Evolutionary conservation across 106 monocot species (phyloP), one percentile per base, ranked within the genome.

Genomic region (Triglochin maritima): DNA sequence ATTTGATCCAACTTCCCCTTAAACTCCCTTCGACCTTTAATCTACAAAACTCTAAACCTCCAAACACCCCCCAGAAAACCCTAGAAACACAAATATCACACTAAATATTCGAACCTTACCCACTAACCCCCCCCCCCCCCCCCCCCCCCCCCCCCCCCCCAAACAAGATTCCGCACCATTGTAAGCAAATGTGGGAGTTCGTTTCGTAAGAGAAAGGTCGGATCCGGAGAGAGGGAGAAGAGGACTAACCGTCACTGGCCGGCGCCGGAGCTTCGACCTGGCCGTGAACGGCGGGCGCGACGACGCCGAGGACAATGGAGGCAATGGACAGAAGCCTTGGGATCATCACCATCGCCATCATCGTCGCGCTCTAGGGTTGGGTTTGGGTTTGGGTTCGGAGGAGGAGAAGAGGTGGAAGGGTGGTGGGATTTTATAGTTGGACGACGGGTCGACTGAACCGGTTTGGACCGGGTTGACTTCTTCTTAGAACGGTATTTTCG

Each of bases 191-290:
- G 5, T 58, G 29, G 29, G 29, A 16, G 16, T 58, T 5, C 5
- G 16, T 13, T 13, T 8, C 10, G 58, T 13, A 58, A 5, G 16
- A 58, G 12, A 58, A 58, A 11, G 15, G 5, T 5, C n/a, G 5
- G n/a, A 58, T 5, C 9, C 10, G 16, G 5, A 58, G 5, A 58
- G 58, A 58, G 7, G 12, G 16, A 15, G 16, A 13, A 8, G 15
- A 58, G n/a, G 15, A 11, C 65, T 41, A 47, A 73, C 73, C 73
- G 46, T 73, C 73, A 14, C 73, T 73, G 43, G 57, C 12, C 51
- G 65, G 65, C 3, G 73, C 65, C 2, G 73, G 73, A 51, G 52
- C 29, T 46, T 50, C 15, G 49, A 10, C 13, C 11, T 63, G 72
- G 7, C 63, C 51, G 16, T 51, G 41, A n/a, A 49, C 73, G 47